Base-by-base conservation (phyloP, 2,329 filamentous ascomycete genomes). In the Aspergillus latus region DNA sequence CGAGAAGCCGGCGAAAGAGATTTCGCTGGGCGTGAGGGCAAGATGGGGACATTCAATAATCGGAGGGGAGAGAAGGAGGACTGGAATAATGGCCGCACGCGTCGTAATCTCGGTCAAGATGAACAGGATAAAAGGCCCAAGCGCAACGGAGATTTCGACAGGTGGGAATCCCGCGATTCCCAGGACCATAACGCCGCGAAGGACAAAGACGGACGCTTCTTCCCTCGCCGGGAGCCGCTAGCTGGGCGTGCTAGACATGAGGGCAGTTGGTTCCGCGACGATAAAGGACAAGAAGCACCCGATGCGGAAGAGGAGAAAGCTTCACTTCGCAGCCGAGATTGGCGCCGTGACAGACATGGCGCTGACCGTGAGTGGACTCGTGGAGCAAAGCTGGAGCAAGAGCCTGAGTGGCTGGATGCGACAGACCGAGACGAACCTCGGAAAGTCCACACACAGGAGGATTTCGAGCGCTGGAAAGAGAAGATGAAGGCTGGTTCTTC, bases 401-500 rank as follows among this genome's bases (percentile, higher is more conserved):
- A 96, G 49, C 92, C 93, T 4, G 92, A 96, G 73, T 96, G 92
- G 93, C 81, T 96, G 73, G 91, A 95, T 68, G 83, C 87, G 57
- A 85, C 86, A 13, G 81, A 80, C 44, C 75, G 81, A 21, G 87
- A 88, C 57, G 88, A 90, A 50, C 85, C 88, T 65, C 78, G 83
- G 36, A 84, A 88, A 65, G 83, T 82, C 4, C 89, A 90, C 65
- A 96, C 92, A 0, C 88, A 90, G 66, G 92, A 95, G 68, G 92
- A 97, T 63, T 95, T 97, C 72, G 88, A 95, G 75, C 90, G 90
- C 64, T 97, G 93, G 86, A 96, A 96, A 81, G 90, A 95, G 65
- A 83, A 82, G 61, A 95, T 95, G 91, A 93, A 89, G 73, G 86
- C 86, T 39, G 82, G 84, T 59, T 84, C 73, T 52, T 54, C 67